Conservation (phyloP, 352 stramenopile species). For the Aphanomyces astaci region DNA sequence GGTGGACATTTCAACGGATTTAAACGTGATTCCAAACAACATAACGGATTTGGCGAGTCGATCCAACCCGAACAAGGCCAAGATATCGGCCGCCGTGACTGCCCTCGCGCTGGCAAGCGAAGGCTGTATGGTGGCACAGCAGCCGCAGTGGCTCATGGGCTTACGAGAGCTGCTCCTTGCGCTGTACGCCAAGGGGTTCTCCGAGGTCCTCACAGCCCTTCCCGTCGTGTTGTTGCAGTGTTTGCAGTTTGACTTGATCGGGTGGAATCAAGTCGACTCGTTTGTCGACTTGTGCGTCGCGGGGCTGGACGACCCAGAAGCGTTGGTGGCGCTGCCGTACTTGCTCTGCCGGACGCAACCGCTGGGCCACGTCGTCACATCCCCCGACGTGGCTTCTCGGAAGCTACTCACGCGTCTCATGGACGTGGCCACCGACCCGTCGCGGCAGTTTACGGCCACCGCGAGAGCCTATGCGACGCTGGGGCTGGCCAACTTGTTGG, state of each 20-base stretch:
- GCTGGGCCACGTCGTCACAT: conserved; percentile 4
- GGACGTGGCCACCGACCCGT: neutral
- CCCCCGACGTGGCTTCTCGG: neutral
- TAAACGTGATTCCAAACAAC: no score
- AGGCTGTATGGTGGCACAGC: conserved; percentile 8
- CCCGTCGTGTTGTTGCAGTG: conserved; percentile 10
- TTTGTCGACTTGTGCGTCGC: conserved; percentile 12
- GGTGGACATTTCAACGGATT: no score
- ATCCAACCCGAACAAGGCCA: neutral
- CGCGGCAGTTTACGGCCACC: neutral
- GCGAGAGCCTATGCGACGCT: conserved; percentile 14
- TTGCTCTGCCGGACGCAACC: conserved; percentile 19
- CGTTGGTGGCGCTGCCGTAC: conserved; percentile 16
- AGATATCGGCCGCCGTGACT: neutral
- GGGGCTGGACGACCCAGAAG: neutral
- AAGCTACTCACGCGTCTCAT: neutral
- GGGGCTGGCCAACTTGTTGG: conserved; percentile 13
- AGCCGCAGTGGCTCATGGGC: neutral
- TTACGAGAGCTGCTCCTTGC: neutral
- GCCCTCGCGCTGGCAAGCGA: conserved; percentile 16
- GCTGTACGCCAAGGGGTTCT: neutral
- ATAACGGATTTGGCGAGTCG: no score
- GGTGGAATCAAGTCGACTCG: conserved; percentile 8
- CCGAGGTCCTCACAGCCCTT: neutral
- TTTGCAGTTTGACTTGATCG: conserved; percentile 12